Base-by-base conservation (phyloP, 176 grass and related monocot genomes). In the Musa schizocarpa region DNA sequence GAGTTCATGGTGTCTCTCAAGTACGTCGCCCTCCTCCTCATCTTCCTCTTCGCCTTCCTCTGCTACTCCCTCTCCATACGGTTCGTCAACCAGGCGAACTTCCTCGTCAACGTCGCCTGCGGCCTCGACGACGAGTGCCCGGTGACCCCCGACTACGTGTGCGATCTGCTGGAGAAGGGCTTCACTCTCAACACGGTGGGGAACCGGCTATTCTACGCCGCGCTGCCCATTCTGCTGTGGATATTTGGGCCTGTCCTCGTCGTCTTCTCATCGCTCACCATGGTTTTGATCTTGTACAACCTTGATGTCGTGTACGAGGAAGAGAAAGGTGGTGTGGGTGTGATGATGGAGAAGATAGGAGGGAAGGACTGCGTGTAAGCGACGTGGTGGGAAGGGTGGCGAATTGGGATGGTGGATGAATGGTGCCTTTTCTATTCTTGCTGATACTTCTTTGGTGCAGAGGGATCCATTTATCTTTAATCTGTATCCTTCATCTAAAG, bases 1-100 rank as follows among this genome's bases (percentile, higher is more conserved):
- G 92, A 91, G 81, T 52, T 77, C 74, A 73, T 87, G 76, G 74
- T 77, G 70, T 73, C 88, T 55, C 68, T 91, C 59, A 96, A 96
- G 69, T 96, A 91, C 84, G 67, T 72, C 7, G 43, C 53, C 2
- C 62, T 96, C 64, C 86, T 96, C 66, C 27, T n/a, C 79, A 1
- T 78, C 64, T 96, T 96, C 82, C 86, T 96, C 77, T 83, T 96
- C 19, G 77, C 92, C 29, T 96, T 96, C 88, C 72, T 96, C 77
- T 87, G 67, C 85, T 85, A 96, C 76, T 83, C 74, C 82, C 70
- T 82, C 77, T 89, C 86, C 86, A 96, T 96, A 74, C 77, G 83
- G 76, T 81, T 87, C 54, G 72, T 96, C 76, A 88, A 85, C 77
- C 88, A 91, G 79, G 86, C 80, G 24, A 77, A 67, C 64, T 89